Conservation (phyloP, 139 green algal species). For the Parachlorella kessleri region DNA sequence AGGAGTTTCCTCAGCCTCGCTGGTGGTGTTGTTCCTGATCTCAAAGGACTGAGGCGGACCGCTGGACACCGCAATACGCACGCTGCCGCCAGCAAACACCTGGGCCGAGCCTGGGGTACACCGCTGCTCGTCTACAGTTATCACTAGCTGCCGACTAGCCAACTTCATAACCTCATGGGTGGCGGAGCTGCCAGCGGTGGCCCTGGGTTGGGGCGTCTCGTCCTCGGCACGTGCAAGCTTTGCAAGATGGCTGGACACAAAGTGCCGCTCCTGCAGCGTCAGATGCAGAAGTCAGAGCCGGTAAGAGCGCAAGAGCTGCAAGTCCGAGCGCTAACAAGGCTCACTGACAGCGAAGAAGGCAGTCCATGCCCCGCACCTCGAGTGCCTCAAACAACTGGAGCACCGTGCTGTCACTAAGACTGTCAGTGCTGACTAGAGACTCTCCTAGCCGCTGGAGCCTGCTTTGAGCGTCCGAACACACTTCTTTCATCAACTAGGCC, state of each 20-base stretch:
- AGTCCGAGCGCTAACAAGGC: too few relatives aligned
- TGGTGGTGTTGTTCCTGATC: neutral
- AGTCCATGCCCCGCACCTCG: too few relatives aligned
- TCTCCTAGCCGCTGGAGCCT: neutral
- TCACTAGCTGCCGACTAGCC: neutral
- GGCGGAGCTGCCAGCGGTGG: neutral
- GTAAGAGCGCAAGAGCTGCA: too few relatives aligned
- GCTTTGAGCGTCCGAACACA: neutral
- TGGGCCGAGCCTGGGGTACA: neutral
- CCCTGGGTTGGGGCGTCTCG: neutral
- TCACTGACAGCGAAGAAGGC: too few relatives aligned
- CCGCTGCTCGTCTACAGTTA: neutral
- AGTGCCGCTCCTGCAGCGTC: neutral
- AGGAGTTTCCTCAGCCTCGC: neutral
- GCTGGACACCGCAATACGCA: constrained; percentile 11
- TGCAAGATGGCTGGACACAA: neutral
- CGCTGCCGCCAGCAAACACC: neutral
- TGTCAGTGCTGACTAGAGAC: neutral
- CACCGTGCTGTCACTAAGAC: neutral
- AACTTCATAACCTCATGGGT: constrained; percentile 12
- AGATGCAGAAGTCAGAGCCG: too few relatives aligned
- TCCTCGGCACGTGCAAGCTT: too few relatives aligned
- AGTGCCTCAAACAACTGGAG: neutral
- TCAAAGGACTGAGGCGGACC: constrained; percentile 21
- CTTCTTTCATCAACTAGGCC: too few relatives aligned